Percentiles rank a stretch among this genome's conserved stretches.
Conservation (phyloP, 306 rosid species). For the Quercus rubra region DNA sequence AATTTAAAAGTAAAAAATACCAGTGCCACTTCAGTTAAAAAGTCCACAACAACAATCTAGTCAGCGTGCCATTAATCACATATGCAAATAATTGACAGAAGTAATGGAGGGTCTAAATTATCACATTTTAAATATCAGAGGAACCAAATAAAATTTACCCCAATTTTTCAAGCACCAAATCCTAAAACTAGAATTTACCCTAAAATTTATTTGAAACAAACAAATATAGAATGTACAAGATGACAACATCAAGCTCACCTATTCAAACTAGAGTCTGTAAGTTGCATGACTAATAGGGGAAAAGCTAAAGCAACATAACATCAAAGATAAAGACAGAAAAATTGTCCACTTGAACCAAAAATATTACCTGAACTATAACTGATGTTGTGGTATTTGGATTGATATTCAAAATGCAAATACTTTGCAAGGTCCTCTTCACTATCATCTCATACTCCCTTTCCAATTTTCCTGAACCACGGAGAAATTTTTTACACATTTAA, state of each 20-base stretch:
- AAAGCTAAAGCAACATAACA: not conserved
- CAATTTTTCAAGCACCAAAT: not conserved
- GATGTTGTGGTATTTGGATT: constrained; percentile 82
- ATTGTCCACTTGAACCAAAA: not conserved
- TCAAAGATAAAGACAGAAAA: not conserved
- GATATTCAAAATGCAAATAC: constrained; percentile 63
- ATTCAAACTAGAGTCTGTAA: not conserved
- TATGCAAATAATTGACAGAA: no score
- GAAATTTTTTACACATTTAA: not conserved
- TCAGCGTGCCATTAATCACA: no score
- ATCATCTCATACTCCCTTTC: constrained; percentile 89
- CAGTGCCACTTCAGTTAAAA: no score
- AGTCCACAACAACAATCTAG: no score
- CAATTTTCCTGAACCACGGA: constrained; percentile 46
- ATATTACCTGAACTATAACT: constrained; percentile 61
- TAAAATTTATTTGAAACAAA: not conserved
- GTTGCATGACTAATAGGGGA: not conserved
- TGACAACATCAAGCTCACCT: not conserved
- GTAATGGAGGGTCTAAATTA: no score
- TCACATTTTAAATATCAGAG: no score
- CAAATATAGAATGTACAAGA: not conserved
- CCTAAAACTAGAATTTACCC: not conserved
- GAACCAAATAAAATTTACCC: not conserved
- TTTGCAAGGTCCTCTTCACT: constrained; percentile 72
- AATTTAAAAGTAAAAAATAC: no score